A percentile compares a stretch with the other conserved stretches of the same genome.
phyloP scores from a whole-genome alignment of 306 rosid species.

The Albizia julibrissin region DNA sequence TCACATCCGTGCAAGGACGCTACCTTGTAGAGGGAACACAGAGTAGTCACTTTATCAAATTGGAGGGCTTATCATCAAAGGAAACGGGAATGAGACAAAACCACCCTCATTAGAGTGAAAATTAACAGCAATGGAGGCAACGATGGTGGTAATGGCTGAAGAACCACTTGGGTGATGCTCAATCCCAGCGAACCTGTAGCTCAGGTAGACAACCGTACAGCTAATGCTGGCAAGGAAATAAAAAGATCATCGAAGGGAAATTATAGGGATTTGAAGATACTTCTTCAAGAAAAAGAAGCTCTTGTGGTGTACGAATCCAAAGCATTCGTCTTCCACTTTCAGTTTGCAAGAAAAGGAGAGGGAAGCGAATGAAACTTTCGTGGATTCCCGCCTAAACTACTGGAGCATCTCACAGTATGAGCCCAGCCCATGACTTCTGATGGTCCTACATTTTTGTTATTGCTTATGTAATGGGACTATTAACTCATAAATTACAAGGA shows the following conservation, averaged over 20 bases:
- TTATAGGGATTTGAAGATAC: not conserved
- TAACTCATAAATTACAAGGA: no score
- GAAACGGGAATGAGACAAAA: not conserved
- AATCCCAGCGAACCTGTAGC: not conserved
- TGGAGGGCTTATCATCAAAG: not conserved
- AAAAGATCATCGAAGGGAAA: not conserved
- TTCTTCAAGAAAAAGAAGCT: not conserved
- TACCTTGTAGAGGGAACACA: not conserved
- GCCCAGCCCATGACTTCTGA: not conserved
- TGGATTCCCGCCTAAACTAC: slow-evolving; percentile 4
- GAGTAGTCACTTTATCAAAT: not conserved
- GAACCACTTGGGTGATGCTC: not conserved
- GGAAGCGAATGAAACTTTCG: not conserved
- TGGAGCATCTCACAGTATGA: not conserved
- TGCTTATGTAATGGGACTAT: no score
- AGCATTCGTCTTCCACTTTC: not conserved
- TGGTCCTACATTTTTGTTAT: no score
- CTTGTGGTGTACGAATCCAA: no score
- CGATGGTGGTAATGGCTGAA: not conserved
- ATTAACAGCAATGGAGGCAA: not conserved
- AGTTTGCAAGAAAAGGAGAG: not conserved
- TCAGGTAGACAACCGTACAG: not conserved
- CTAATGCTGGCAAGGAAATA: not conserved
- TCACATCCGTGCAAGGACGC: not conserved
- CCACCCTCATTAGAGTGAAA: not conserved